These are phyloP conservation scores for Rubia tinctorum DNA, from an alignment of 305 asterid genomes.

Conservation along the genomic window DNA sequence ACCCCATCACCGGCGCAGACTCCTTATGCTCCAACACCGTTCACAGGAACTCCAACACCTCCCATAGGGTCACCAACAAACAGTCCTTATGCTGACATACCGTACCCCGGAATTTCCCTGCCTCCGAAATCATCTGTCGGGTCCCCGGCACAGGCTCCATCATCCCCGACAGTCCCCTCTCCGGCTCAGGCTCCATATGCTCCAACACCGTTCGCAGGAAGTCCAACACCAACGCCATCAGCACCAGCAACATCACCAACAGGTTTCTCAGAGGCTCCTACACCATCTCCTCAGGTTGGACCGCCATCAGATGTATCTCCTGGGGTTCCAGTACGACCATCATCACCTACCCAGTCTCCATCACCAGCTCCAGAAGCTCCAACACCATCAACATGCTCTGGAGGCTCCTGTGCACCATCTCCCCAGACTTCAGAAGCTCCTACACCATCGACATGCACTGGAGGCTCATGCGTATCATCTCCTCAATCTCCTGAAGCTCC, in stretches of 20 bases:
- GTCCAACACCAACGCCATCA: not conserved
- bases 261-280: not conserved
- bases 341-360: not conserved
- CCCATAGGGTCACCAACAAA: too few species aligned
- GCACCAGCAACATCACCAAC: not conserved
- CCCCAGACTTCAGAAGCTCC: not conserved
- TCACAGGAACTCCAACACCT: not conserved
- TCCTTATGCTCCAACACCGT: not conserved
- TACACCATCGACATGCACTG: not conserved
- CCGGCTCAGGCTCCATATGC: slow-evolving; percentile 1
- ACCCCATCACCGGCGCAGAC: not conserved
- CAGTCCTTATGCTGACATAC: too few species aligned
- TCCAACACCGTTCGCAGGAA: too few species aligned
- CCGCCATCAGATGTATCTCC: not conserved
- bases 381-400: slow-evolving; percentile 5
- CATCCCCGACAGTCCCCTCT: not conserved
- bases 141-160: not conserved
- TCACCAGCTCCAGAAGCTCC: not conserved
- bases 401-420: not conserved
- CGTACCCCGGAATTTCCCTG: too few species aligned
- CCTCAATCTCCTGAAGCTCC: too few species aligned
- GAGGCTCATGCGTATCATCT: not conserved
- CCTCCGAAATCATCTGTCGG: too few species aligned
- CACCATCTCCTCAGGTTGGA: not conserved
- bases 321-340: not conserved